Conservation (phyloP, 257 asterid species). For the Coffea canephora region DNA sequence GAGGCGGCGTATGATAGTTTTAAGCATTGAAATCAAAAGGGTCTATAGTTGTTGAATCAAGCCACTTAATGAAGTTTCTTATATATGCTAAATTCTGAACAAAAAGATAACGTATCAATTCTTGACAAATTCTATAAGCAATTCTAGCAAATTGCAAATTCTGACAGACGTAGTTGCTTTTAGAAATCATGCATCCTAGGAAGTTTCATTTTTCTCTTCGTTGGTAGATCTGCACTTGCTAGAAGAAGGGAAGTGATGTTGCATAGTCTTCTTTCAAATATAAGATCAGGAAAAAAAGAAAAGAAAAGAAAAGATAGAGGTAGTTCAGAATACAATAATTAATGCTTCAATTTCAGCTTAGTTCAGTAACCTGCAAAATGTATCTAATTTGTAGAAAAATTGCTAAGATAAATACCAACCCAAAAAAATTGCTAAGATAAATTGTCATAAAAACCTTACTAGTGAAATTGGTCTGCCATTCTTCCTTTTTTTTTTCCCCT, state of each 20-base stretch:
- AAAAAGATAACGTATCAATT: not conserved
- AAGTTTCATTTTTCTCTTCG: not conserved
- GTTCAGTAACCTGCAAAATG: not conserved
- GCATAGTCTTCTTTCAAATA: not conserved
- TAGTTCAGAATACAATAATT: not conserved
- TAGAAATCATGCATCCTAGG: not conserved
- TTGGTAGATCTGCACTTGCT: not conserved
- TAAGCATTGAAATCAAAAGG: not conserved
- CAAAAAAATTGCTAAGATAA: no score
- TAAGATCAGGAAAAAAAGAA: not conserved
- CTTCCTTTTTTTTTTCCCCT: no score
- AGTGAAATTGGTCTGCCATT: not conserved
- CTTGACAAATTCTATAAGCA: not conserved
- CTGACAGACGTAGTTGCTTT: not conserved
- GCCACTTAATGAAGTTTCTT: not conserved
- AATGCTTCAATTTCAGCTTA: not conserved
- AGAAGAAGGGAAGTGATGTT: not conserved
- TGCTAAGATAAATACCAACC: no score
- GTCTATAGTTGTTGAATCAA: not conserved
- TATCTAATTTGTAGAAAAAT: no score
- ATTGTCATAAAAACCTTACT: not conserved
- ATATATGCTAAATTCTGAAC: no score
- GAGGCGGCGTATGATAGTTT: not conserved
- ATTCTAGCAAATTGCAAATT: not conserved
- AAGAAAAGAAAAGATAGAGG: not conserved